phyloP scores from a whole-genome alignment of 2,329 filamentous ascomycete species.

The Myriangium duriaei region DNA sequence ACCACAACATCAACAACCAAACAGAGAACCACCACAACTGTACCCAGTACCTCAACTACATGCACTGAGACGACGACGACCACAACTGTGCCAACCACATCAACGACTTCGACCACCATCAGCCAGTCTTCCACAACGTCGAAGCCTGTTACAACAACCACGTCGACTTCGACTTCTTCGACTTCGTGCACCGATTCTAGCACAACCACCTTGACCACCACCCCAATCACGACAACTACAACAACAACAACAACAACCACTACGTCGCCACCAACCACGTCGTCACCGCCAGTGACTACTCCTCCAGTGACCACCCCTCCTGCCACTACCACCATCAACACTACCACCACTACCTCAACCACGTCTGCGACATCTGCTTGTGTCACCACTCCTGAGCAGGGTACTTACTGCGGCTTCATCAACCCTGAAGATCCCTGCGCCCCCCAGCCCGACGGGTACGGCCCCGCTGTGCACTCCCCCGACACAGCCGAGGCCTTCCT shows the following conservation, averaged over 20 bases:
- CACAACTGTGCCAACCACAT: neutral
- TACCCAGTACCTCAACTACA: neutral
- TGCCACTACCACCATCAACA: constrained; percentile 1
- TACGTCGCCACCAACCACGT: neutral
- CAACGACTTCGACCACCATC: neutral
- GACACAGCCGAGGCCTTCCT: constrained; percentile 19
- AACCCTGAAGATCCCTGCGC: constrained; percentile 21
- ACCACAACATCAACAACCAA: neutral
- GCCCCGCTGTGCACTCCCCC: constrained; percentile 15
- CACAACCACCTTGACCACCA: neutral
- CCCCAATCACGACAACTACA: neutral
- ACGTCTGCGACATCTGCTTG: constrained; percentile 19
- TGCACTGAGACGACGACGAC: neutral
- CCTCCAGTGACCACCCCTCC: neutral
- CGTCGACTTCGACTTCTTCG: neutral
- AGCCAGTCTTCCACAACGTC: neutral
- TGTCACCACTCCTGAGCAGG: constrained; percentile 19
- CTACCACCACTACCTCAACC: constrained; percentile 11
- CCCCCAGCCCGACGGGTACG: constrained; percentile 17
- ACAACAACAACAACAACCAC: neutral
- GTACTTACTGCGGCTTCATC: constrained; percentile 27
- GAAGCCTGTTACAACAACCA: neutral
- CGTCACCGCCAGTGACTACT: neutral
- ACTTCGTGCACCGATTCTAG: neutral
- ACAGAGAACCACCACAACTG: neutral